Conservation (phyloP, 495 filamentous ascomycete species). For the Apiosordaria backusii region DNA sequence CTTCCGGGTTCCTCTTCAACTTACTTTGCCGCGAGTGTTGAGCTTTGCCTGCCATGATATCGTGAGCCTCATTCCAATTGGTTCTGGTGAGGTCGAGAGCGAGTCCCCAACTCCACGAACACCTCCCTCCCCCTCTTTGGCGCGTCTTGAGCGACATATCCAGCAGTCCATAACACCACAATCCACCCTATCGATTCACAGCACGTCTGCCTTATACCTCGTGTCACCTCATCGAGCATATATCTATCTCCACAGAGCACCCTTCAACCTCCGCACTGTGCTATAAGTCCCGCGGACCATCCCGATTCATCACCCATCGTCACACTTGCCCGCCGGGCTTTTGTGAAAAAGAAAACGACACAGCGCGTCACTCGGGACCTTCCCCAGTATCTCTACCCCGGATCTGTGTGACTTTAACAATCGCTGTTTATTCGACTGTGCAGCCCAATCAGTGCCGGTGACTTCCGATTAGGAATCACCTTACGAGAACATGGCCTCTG, state of each 20-base stretch:
- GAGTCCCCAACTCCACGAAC: constrained; percentile 14
- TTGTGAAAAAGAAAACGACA: constrained; percentile 14
- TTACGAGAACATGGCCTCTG: constrained; percentile 44
- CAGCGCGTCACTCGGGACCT: constrained; percentile 18
- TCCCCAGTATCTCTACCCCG: constrained; percentile 12
- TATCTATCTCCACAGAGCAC: not conserved
- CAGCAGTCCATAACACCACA: constrained; percentile 3
- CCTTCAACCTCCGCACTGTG: not conserved
- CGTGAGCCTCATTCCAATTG: constrained; percentile 29
- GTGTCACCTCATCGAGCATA: constrained; percentile 6
- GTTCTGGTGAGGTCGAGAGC: constrained; percentile 28
- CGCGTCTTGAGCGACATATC: constrained; percentile 14
- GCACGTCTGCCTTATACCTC: constrained; percentile 6
- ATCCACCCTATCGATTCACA: constrained; percentile 4
- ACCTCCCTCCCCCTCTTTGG: constrained; percentile 11
- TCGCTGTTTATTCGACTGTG: constrained; percentile 5
- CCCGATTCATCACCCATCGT: constrained; percentile 23
- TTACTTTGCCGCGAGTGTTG: constrained; percentile 10
- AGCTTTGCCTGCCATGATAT: constrained; percentile 33
- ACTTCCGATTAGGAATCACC: constrained; percentile 23
- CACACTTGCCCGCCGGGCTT: constrained; percentile 16
- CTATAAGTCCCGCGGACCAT: constrained; percentile 10
- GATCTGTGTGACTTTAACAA: constrained; percentile 22
- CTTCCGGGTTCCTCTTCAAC: constrained; percentile 9
- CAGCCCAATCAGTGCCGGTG: constrained; percentile 15